Evolutionary conservation across 192 early-diverging fungal genomes (phyloP), one percentile per base, ranked within the genome.

Genomic region (Allomyces arbusculus): DNA sequence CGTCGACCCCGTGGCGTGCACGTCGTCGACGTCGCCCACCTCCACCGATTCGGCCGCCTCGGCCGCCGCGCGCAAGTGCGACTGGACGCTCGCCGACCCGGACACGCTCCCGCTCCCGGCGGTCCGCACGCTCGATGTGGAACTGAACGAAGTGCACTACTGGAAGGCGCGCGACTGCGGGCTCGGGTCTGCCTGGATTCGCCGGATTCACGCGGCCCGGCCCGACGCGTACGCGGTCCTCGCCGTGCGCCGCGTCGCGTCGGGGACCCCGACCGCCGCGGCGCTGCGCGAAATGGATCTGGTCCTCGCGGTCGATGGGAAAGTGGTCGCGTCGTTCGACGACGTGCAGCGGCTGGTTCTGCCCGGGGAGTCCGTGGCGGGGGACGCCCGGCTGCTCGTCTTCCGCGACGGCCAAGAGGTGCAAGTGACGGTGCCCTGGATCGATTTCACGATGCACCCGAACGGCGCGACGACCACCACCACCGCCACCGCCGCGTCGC

Each of bases 321-420:
- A 75, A 44, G 77, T 84, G 12, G 78, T 82, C 12, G 71, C 70
- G 9, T 76, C 82, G 68, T 83, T 83, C 55, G 75, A 80, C 62
- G 44, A 68, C 23, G 65, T 73, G 14, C 76, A 83, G 9, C 66
- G 63, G 23, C 76, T 85, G 5, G 71, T 74, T 12, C 77, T 89
- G 66, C 82, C 84, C 70, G 70, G 73, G 58, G 33, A 19, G n/a
- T 69, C 8, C 3, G 22, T 25, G 24, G 25, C 25, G 1, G 14
- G 23, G 14, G 44, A 8, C 61, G 19, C 10, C 1, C 65, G 40
- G 1, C 40, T 23, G 44, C 44, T 62, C 64, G 23, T 55, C 4
- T 68, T 96, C 63, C 83, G 93, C 44, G 79, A 88, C 61, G 87
- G 86, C 70, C 62, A 80, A 62, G 90, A 87, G 65, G 25, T 87